Percentiles rank a stretch among this genome's conserved stretches.
These are phyloP conservation scores for Circinella umbellata DNA, from an alignment of 371 early-diverging fungal species.

Conservation along the genomic window DNA sequence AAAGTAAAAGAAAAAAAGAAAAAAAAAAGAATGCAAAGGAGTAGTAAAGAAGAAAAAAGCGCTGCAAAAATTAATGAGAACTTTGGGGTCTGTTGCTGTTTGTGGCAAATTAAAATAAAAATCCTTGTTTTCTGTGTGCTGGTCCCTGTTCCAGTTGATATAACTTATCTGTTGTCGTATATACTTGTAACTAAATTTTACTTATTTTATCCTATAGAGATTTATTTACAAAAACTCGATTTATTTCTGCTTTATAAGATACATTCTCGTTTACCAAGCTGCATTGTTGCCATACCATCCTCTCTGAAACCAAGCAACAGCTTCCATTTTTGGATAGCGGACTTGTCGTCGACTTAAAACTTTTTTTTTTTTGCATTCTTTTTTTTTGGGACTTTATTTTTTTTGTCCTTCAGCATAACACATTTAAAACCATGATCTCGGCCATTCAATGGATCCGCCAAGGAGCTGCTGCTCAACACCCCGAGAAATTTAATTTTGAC, in stretches of 20 bases:
- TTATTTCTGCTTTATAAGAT: too few species aligned
- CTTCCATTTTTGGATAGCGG: background rate
- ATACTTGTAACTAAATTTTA: too few species aligned
- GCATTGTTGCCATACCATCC: background rate
- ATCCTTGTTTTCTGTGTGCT: too few species aligned
- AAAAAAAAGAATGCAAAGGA: background rate
- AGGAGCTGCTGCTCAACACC: slow-evolving; percentile 83
- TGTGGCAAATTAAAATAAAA: too few species aligned
- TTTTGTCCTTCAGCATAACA: background rate
- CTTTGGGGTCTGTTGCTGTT: background rate
- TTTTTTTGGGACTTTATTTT: background rate
- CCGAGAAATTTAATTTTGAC: slow-evolving; percentile 78
- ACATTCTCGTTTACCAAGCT: too few species aligned
- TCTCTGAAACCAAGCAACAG: background rate
- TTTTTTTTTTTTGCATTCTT: slow-evolving; percentile 6
- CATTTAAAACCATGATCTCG: slow-evolving; percentile 65
- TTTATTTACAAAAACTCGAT: too few species aligned
- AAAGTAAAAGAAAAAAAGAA: background rate
- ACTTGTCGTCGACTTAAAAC: background rate
- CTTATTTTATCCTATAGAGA: too few species aligned
- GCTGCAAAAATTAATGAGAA: background rate
- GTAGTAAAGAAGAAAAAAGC: background rate
- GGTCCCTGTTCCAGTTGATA: too few species aligned
- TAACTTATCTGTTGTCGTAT: too few species aligned
- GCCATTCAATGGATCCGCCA: slow-evolving; percentile 86